Conservation (phyloP, 345 rosid genomes). For the Mercurialis annua region DNA sequence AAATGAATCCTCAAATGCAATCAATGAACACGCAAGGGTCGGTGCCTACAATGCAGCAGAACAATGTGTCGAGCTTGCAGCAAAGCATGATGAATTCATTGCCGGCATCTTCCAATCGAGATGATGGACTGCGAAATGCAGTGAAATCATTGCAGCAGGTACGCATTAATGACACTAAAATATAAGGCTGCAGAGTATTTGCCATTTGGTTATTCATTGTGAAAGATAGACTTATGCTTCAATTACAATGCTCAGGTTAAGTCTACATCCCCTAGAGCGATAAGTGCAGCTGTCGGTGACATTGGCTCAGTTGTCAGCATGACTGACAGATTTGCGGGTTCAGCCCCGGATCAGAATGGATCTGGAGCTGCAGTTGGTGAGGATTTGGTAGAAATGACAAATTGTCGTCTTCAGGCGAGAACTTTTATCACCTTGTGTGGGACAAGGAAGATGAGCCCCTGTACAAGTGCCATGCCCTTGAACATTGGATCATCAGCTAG, state of each 20-base stretch:
- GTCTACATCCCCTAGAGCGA: constrained; percentile 59
- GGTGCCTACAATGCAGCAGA: constrained; percentile 55
- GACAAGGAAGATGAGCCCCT: constrained; percentile 76
- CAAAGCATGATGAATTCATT: constrained; percentile 62
- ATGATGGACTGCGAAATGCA: constrained; percentile 69
- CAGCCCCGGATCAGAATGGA: constrained; percentile 93
- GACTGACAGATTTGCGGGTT: constrained; percentile 92
- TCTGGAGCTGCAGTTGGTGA: constrained; percentile 97
- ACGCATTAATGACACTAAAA: constrained; percentile 18
- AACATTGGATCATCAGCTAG: constrained; percentile 72
- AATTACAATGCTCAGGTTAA: constrained; percentile 60
- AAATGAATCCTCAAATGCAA: constrained; percentile 66
- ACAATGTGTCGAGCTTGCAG: constrained; percentile 58
- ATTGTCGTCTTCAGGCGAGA: constrained; percentile 82
- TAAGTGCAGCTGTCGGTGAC: constrained; percentile 77
- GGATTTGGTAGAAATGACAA: constrained; percentile 94
- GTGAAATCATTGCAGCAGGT: constrained; percentile 60
- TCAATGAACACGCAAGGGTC: constrained; percentile 60
- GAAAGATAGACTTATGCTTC: constrained; percentile 1
- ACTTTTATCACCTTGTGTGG: constrained; percentile 65
- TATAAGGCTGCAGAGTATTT: not conserved
- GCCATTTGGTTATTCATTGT: too few relatives aligned
- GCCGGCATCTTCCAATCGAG: constrained; percentile 54
- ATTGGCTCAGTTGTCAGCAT: constrained; percentile 88
- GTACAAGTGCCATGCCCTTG: constrained; percentile 78